A percentile compares a stretch with the other conserved stretches of the same genome.
Evolutionary conservation across 148 eudicot genomes (phyloP).

Genomic region (Bassia scoparia): DNA sequence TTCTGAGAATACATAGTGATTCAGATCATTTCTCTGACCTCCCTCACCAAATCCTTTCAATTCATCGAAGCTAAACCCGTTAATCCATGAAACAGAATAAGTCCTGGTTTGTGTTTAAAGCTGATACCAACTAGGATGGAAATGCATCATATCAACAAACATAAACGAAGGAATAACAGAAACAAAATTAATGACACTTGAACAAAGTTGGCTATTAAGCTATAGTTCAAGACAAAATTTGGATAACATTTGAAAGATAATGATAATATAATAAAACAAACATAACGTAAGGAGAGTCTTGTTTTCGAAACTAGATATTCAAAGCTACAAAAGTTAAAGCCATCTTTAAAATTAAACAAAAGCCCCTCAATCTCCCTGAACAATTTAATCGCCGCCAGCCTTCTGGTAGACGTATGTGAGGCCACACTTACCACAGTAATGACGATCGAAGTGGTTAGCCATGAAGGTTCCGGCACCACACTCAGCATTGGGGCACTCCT

Average conservation of each 20-base stretch:
- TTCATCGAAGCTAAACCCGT: no score
- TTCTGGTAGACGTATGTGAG: conserved; percentile 43
- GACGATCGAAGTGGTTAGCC: conserved; percentile 43
- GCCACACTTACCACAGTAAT: conserved; percentile 45
- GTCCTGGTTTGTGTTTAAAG: no score
- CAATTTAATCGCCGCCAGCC: conserved; percentile 31
- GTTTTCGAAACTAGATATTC: neutral
- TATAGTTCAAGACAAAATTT: neutral
- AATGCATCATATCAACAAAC: neutral
- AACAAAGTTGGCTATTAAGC: neutral
- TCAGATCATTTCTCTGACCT: no score
- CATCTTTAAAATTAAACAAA: neutral
- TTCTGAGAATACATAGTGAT: no score
- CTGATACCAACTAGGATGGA: no score
- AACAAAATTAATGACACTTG: neutral
- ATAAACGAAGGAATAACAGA: neutral
- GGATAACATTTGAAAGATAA: neutral
- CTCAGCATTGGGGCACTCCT: conserved; percentile 39
- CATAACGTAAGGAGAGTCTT: neutral
- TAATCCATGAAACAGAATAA: no score
- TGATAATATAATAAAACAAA: neutral
- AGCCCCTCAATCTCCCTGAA: neutral
- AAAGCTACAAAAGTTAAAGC: neutral
- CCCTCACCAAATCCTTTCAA: no score
- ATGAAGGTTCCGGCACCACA: conserved; percentile 43